A percentile compares a stretch with the other conserved stretches of the same genome.
These are phyloP conservation scores for Drechslerella dactyloides DNA, from an alignment of 2,329 filamentous ascomycete species.

Conservation along the genomic window DNA sequence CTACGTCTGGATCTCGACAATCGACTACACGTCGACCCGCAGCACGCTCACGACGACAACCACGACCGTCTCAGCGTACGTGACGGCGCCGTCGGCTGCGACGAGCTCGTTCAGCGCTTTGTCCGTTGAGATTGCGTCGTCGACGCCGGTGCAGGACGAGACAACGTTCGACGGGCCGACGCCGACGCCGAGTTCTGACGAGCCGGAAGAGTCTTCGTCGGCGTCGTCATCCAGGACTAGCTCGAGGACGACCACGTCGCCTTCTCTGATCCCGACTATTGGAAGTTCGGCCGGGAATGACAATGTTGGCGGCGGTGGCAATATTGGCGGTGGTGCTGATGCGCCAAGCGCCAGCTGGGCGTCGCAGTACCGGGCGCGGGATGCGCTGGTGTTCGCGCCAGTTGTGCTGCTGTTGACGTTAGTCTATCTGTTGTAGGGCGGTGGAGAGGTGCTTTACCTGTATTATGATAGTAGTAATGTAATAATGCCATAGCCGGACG, in stretches of 20 bases:
- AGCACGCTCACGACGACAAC: conserved; percentile 26
- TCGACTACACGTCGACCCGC: conserved; percentile 35
- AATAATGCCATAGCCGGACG: not conserved
- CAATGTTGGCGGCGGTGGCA: not conserved
- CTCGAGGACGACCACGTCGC: not conserved
- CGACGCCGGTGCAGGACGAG: conserved; percentile 28
- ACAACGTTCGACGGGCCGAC: conserved; percentile 32
- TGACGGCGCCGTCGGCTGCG: conserved; percentile 10
- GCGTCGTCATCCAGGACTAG: too few species aligned
- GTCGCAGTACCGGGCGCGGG: conserved; percentile 30
- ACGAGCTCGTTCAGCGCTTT: conserved; percentile 27
- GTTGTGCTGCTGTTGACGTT: conserved; percentile 28
- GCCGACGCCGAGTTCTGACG: conserved; percentile 9
- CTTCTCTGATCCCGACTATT: not conserved
- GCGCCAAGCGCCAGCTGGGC: conserved; percentile 15
- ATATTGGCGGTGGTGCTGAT: conserved; percentile 2
- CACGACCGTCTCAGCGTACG: conserved; percentile 32
- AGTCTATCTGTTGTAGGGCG: conserved; percentile 31
- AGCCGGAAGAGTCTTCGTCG: too few species aligned
- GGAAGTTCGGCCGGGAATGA: not conserved
- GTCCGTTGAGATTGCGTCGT: conserved; percentile 19
- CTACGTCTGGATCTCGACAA: conserved; percentile 35
- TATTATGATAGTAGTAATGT: not conserved
- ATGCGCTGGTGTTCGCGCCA: conserved; percentile 35
- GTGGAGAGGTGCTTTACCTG: not conserved